A percentile compares a stretch with the other conserved stretches of the same genome.
These are phyloP conservation scores for Purshia tridentata DNA, from an alignment of 306 rosid species.

Conservation along the genomic window DNA sequence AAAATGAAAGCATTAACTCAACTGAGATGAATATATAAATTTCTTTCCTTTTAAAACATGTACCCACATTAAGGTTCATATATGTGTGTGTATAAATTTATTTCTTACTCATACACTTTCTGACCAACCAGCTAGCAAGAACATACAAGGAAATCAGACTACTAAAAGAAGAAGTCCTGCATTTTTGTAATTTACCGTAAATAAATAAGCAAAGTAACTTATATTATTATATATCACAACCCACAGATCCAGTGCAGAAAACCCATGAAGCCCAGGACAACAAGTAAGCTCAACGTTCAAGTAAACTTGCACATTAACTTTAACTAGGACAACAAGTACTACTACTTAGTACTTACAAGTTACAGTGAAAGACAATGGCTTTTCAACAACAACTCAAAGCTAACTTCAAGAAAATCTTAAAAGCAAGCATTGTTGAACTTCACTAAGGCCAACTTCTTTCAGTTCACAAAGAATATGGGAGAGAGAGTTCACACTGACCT, in stretches of 20 bases:
- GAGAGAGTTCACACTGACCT: constrained; percentile 23
- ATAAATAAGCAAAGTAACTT: constrained; percentile 9
- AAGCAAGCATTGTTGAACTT: constrained; percentile 20
- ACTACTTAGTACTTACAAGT: no score
- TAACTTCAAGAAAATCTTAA: constrained; percentile 34
- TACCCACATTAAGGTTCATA: constrained; percentile 5
- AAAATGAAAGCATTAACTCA: not conserved
- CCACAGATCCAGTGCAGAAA: constrained; percentile 34
- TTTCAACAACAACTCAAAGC: constrained; percentile 55
- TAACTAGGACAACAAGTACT: constrained; percentile 27
- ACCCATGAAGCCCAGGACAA: constrained; percentile 28
- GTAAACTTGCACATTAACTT: constrained; percentile 36
- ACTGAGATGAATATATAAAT: not conserved
- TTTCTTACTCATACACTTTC: constrained; percentile 28
- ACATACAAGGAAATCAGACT: not conserved
- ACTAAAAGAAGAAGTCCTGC: constrained; percentile 15
- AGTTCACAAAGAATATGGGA: constrained; percentile 2
- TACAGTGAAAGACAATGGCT: constrained; percentile 12
- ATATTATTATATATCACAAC: constrained; percentile 14
- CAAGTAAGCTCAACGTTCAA: constrained; percentile 37
- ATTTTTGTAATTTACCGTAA: constrained; percentile 9
- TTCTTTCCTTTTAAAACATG: not conserved
- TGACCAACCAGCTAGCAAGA: constrained; percentile 39
- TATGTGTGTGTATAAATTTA: not conserved
- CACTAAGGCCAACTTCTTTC: constrained; percentile 22